Conservation (phyloP, 2,329 filamentous ascomycete genomes). For the Aspergillus unguis region DNA sequence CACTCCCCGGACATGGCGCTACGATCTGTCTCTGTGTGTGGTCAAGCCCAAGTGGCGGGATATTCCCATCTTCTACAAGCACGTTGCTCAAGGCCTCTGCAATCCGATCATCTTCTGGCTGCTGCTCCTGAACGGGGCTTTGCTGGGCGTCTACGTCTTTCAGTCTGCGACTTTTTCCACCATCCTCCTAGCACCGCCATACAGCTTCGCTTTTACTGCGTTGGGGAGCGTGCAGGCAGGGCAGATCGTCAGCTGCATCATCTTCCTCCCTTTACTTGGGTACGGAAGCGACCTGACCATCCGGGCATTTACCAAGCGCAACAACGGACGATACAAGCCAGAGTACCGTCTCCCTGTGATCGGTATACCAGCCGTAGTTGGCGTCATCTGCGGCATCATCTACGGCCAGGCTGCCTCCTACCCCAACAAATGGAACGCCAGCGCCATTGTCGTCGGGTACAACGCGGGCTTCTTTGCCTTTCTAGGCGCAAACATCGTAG, state of each 20-base stretch:
- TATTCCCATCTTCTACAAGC: constrained; percentile 11
- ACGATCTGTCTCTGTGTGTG: neutral
- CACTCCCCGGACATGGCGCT: constrained; percentile 3
- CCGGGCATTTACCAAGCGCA: neutral
- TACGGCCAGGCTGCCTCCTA: constrained; percentile 8
- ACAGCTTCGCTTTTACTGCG: constrained; percentile 5
- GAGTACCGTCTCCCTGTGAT: constrained; percentile 9
- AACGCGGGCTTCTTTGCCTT: constrained; percentile 12
- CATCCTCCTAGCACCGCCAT: constrained; percentile 9
- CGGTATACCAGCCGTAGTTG: neutral
- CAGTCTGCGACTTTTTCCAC: constrained; percentile 7
- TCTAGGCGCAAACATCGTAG: constrained; percentile 5
- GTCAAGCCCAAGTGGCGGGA: constrained; percentile 2
- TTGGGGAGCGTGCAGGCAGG: constrained; percentile 11
- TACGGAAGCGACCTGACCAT: constrained; percentile 11
- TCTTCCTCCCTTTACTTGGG: constrained; percentile 13
- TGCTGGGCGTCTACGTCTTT: constrained; percentile 14
- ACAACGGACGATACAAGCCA: constrained; percentile 2
- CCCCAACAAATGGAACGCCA: constrained; percentile 3
- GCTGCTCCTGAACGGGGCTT: constrained; percentile 11
- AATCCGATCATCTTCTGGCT: constrained; percentile 14
- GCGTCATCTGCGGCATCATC: constrained; percentile 9
- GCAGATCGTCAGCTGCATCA: constrained; percentile 11
- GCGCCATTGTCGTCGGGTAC: constrained; percentile 9
- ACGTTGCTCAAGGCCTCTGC: constrained; percentile 11